phyloP scores from a whole-genome alignment of 2,329 filamentous ascomycete species.

The Diaporthe sp. region DNA sequence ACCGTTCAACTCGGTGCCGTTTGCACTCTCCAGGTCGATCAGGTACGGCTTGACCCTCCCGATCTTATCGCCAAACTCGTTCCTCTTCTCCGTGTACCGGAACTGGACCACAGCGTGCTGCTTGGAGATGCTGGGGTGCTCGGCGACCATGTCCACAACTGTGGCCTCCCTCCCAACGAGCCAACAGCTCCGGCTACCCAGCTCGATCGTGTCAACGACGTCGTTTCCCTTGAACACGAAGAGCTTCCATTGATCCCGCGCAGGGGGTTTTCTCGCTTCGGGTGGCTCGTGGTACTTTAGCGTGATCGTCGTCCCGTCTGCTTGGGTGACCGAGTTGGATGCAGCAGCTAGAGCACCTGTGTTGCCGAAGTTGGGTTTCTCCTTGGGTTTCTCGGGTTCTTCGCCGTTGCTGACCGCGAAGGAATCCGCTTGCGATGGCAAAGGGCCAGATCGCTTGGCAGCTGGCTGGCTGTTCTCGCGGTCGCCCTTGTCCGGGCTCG shows the following conservation, averaged over 20 bases:
- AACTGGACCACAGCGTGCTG: constrained; percentile 98
- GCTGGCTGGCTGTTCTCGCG: constrained; percentile 25
- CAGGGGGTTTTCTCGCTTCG: constrained; percentile 89
- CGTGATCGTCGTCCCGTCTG: constrained; percentile 80
- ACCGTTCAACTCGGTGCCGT: constrained; percentile 88
- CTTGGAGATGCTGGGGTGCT: constrained; percentile 94
- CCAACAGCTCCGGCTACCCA: constrained; percentile 88
- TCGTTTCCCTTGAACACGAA: constrained; percentile 92
- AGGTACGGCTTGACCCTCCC: constrained; percentile 88
- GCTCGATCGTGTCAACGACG: constrained; percentile 84
- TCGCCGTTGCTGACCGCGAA: constrained; percentile 70
- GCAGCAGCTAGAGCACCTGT: constrained; percentile 89
- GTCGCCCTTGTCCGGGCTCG: background rate
- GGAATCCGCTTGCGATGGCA: constrained; percentile 72
- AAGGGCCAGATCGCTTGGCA: constrained; percentile 58
- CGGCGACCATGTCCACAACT: constrained; percentile 86
- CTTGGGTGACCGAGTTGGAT: constrained; percentile 82
- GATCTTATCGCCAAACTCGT: constrained; percentile 88
- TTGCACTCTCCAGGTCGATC: constrained; percentile 93
- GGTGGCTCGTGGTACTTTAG: constrained; percentile 97
- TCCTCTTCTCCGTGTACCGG: constrained; percentile 83
- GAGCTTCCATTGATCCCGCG: constrained; percentile 86
- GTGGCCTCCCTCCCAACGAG: constrained; percentile 84
- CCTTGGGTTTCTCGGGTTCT: constrained; percentile 73
- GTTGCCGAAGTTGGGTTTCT: constrained; percentile 88